Evolutionary conservation across 371 early-diverging fungal species (phyloP), one percentile per base, ranked within the genome.

Genomic region (Apophysomyces elegans): DNA sequence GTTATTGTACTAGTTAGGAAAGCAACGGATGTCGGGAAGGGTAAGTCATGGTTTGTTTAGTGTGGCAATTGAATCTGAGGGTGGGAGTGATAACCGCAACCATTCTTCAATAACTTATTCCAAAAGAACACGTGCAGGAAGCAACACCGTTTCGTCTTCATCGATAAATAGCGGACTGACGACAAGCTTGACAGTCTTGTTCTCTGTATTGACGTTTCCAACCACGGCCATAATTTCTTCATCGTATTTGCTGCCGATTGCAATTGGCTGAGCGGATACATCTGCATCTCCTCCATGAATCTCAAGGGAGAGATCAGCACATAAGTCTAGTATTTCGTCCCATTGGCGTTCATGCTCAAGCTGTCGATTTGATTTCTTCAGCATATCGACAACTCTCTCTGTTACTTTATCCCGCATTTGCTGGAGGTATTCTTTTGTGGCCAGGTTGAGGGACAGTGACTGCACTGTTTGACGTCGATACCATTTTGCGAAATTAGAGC

Each of bases 401-500:
- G 77, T 77, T 41, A 80, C 37, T n/a, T 73, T 66, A 7, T 45
- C 63, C 57, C 74, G 76, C 64, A 72, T 71, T 16, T 72, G 66
- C 37, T 72, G 62, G 26, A 83, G 71, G 50, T 80, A 77, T 56
- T 78, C 80, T 56, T 78, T 78, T 56, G 83, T 78, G 13, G 78
- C 83, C 13, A 80, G 80, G 44, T 83, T 79, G 9, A 80, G 67
- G 9, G 83, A 75, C 1, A 83, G 61, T 1, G 80, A 80, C 21
- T 80, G 83, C 6, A 83, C 79, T 11, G 83, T 83, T 57, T 83
- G 83, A 50, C 77, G 72, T 37, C 83, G 69, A 43, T 80, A 83
- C 83, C 83, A 83, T 54, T 80, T 78, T 16, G 83, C 80, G 67
- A 80, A 78, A 54, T 83, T 77, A 12, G 75, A 63, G 5, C 83